Evolutionary conservation across 2,329 filamentous ascomycete genomes (phyloP), one percentile per base, ranked within the genome.

Genomic region (Talaromyces albobiverticillius): DNA sequence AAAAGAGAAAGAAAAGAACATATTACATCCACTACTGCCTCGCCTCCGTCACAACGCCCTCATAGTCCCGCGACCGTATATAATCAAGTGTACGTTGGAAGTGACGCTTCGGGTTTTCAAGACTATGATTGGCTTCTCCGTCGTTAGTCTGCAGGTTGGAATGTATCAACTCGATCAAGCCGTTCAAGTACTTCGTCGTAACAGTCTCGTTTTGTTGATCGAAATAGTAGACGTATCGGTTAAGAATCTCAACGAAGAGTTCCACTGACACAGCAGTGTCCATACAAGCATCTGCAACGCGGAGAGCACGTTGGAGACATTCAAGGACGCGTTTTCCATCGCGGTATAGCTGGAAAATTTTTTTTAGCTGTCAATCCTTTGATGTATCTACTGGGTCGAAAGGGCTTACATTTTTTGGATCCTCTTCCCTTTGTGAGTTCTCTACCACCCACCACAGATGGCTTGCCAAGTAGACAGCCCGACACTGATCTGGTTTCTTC

Each of bases 201-300:
- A 99, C 94, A 61, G 92, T 92, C 75, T 99, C 94, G 73, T 99
- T 99, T 69, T 96, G 90, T 72, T 99, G 93, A 72, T 99, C 94
- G 76, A 96, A 99, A 77, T 97, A 99, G 73, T 99, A 99, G 51
- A 97, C 92, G 70, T 99, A 99, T 72, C 94, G 86, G 72, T 99
- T 96, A 53, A 99, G 78, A 59, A 99, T 99, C 76, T 99, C 94
- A 54, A 99, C 93, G 73, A 99, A 99, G 46, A 99, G 82, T 74
- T 99, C 95, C 45, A 99, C 94, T 2, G 91, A 96, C 3, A 96
- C 91, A 6, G 91, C 90, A 7, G 92, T 94, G 73, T 99, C 95
- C 94, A 99, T 99, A 76, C 94, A 99, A 6, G 94, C 95, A 72
- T 99, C 94, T 2, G 94, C 95, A 25, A 99, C 95, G 32, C 95